Base-by-base conservation (phyloP, 169 alveolate species). In the Theileria parva region DNA sequence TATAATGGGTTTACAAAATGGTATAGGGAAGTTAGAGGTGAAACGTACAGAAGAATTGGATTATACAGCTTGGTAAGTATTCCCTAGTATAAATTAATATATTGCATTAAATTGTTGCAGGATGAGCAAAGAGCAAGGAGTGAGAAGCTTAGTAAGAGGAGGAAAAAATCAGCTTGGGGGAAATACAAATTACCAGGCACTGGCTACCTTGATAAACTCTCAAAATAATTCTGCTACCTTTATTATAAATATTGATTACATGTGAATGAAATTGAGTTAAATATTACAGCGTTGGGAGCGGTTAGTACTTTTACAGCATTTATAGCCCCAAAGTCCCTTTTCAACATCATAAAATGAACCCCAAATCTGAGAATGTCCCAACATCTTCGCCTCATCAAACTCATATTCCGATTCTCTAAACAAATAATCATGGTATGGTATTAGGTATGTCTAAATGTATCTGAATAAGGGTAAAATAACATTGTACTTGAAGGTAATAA, bases 321-420 rank as follows among this genome's bases (percentile, higher is more conserved):
- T 80, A 77, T 92, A 95, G 5, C 98, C 98, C 98, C 98, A 95
- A 53, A 83, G 88, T 15, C 80, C 81, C 48, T 69, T 76, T 0
- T 76, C 95, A 48, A 65, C 30, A 77, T 94, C 95, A 72, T 92
- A 95, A 77, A 83, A 94, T 17, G 96, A 91, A 32, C 98, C 98
- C 94, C 95, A 95, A 50, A 95, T 87, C 21, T 89, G 79, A 11
- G 95, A 85, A 81, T 95, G 98, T 32, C 93, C 95, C 61, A 90
- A 87, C 21, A 69, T 27, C 67, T 84, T 77, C 3, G 50, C 77
- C 34, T 68, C 77, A 0, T 85, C 95, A 66, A 93, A 95, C 76
- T 93, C 97, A 74, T 88, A 21, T 63, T 63, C 25, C 32, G 27
- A 21, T 13, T 63, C 71, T 17, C 71, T 63, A 39, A 15, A 63